A percentile compares a stretch with the other conserved stretches of the same genome.
These are phyloP conservation scores for Helicostylum pulchrum DNA, from an alignment of 192 early-diverging fungal species.

Conservation along the genomic window DNA sequence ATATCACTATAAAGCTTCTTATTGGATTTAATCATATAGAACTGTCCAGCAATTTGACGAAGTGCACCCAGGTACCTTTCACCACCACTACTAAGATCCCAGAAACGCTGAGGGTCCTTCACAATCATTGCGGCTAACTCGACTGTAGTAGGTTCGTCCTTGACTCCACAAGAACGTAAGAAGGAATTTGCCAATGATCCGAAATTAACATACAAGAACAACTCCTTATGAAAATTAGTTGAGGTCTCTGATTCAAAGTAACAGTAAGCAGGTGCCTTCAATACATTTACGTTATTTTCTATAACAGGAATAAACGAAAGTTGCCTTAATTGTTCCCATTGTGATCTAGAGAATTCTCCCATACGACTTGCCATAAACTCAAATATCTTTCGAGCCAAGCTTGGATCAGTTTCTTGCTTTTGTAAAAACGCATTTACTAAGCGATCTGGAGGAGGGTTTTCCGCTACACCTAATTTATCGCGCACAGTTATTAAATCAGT, in stretches of 20 bases:
- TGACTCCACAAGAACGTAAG: slow-evolving; percentile 79
- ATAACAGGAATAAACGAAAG: slow-evolving; percentile 65
- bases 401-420: slow-evolving; percentile 19
- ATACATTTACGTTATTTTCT: slow-evolving; percentile 38
- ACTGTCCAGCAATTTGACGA: slow-evolving; percentile 69
- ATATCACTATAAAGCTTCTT: slow-evolving; percentile 53
- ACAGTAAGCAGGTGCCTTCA: slow-evolving; percentile 43
- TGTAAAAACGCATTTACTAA: slow-evolving; percentile 40
- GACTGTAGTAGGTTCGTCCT: slow-evolving; percentile 68
- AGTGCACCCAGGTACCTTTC: slow-evolving; percentile 71
- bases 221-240: slow-evolving; percentile 43
- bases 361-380: slow-evolving; percentile 64
- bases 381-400: slow-evolving; percentile 57
- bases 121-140: slow-evolving; percentile 71
- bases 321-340: slow-evolving; percentile 54
- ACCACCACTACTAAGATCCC: slow-evolving; percentile 37
- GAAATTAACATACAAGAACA: slow-evolving; percentile 68
- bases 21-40: slow-evolving; percentile 41
- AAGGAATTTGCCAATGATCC: slow-evolving; percentile 71
- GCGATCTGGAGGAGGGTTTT: slow-evolving; percentile 48
- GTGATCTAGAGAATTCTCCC: slow-evolving; percentile 46
- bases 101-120: slow-evolving; percentile 34
- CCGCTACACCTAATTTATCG: slow-evolving; percentile 62
- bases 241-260: slow-evolving; percentile 51
- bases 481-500: slow-evolving; percentile 46